Base-by-base conservation (phyloP, 1,139 yeast species). In the Suhomyces taliae region DNA sequence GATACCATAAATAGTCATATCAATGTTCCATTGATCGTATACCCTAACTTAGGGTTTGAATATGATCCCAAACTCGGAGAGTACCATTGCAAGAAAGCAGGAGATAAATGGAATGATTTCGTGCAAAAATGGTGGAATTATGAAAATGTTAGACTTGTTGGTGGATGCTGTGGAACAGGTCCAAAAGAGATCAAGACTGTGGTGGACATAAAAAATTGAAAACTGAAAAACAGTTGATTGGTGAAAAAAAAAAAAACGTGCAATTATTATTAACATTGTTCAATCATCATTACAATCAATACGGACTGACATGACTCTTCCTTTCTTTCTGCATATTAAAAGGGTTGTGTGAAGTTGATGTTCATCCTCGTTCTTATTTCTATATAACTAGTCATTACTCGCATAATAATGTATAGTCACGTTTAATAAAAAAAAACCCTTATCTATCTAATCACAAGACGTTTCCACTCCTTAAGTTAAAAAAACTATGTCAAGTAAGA, bases 111-210 rank as follows among this genome's bases (percentile, higher is more conserved):
- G 78, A 51, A 47, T 12, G 45, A 52, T 7, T 62, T 67, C 11
- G 65, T 67, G 1, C 36, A 48, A 7, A 53, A 63, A 44, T 76
- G 84, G 78, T 44, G 66, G 15, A 15, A 53, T 2, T 51, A 59
- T 24, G 64, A 66, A 2, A 61, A 67, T 36, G 68, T 69, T 15
- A 67, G 69, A 11, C 59, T 76, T 11, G 62, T 82, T 37, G 87
- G 87, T 3, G 85, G 85, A 2, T 82, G 87, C 55, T 82, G 87
- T 52, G 68, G 84, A 43, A 79, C 83, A 1, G 72, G 77, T 1
- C 81, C 83, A 1, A 51, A 53, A 10, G 82, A 79, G 41, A 74
- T 79, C 33, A 14, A 43, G 54, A 35, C 43, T 44, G 11, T 12
- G 54, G 24, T 50, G 15, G 31, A 27, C 29, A 27, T 34, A 32